Evolutionary conservation across 441 rosid genomes (phyloP).

Genomic region (Pelargonium cotyledonis): DNA sequence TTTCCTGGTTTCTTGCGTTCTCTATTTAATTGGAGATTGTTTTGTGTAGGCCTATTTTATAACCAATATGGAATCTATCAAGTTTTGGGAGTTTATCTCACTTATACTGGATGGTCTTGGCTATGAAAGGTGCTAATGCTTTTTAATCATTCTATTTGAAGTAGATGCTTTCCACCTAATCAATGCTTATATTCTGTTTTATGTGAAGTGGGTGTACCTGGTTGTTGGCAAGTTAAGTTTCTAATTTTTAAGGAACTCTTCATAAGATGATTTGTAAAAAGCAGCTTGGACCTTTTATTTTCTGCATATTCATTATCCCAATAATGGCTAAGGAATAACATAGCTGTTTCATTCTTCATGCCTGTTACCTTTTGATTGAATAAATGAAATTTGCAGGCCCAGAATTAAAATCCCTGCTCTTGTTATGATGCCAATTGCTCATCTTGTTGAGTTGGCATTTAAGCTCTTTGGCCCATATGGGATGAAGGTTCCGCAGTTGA

Average conservation of each 20-base stretch:
- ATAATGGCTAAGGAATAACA: neutral
- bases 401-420: conserved; percentile 69
- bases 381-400: conserved; percentile 54
- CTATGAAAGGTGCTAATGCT: conserved; percentile 57
- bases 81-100: conserved; percentile 87
- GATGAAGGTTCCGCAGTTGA: conserved; percentile 88
- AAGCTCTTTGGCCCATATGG: conserved; percentile 69
- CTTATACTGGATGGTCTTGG: conserved; percentile 78
- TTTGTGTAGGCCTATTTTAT: conserved; percentile 75
- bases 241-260: neutral
- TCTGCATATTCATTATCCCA: too few relatives aligned
- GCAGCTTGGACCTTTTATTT: too few relatives aligned
- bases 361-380: conserved; percentile 17
- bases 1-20: too few relatives aligned
- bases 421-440: conserved; percentile 79
- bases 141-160: neutral
- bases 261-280: too few relatives aligned
- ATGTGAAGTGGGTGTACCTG: neutral
- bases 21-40: conserved; percentile 10
- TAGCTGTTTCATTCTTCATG: conserved; percentile 11
- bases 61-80: conserved; percentile 83
- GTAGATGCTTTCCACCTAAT: neutral
- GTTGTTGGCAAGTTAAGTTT: conserved; percentile 13
- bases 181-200: neutral
- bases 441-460: conserved; percentile 57